phyloP scores from a whole-genome alignment of 768 basidiomycete species.

The Candolleomyces efflorescens region DNA sequence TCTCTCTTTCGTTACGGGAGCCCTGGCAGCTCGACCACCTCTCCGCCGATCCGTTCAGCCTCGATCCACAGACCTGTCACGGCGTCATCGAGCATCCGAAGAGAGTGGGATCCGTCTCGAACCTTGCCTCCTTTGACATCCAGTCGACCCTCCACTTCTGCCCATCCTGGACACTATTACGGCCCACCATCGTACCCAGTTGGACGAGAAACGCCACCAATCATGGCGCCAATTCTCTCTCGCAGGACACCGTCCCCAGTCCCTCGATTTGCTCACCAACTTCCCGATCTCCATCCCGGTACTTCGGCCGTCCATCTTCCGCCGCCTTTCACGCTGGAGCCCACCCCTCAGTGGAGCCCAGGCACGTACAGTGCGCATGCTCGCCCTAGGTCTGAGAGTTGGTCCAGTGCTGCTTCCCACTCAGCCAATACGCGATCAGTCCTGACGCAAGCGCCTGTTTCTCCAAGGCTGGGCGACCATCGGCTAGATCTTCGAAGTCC shows the following conservation, averaged over 20 bases:
- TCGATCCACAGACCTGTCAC: slow-evolving; percentile 21
- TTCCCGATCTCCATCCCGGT: slow-evolving; percentile 23
- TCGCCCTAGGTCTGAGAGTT: slow-evolving; percentile 31
- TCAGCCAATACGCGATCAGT: slow-evolving; percentile 25
- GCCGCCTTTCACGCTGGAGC: slow-evolving; percentile 66
- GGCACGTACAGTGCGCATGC: slow-evolving; percentile 33
- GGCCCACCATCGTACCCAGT: slow-evolving; percentile 13
- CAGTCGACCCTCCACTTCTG: slow-evolving; percentile 19
- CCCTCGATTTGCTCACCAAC: slow-evolving; percentile 29
- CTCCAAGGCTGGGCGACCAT: not conserved
- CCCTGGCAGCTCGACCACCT: slow-evolving; percentile 17
- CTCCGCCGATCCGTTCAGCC: slow-evolving; percentile 18
- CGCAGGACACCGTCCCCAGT: slow-evolving; percentile 18
- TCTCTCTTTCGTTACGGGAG: slow-evolving; percentile 11
- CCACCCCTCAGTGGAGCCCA: slow-evolving; percentile 61
- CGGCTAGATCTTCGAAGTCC: slow-evolving; percentile 13
- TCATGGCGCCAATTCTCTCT: slow-evolving; percentile 21
- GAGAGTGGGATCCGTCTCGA: slow-evolving; percentile 24
- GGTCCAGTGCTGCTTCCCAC: slow-evolving; percentile 29
- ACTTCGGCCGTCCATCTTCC: slow-evolving; percentile 29
- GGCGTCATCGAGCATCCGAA: slow-evolving; percentile 19
- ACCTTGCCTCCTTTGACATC: slow-evolving; percentile 27
- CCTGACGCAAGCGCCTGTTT: slow-evolving; percentile 16
- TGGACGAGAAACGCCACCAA: slow-evolving; percentile 24
- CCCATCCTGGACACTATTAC: slow-evolving; percentile 6